Conservation (phyloP, 1,284 basidiomycete genomes). For the Porogramme epimiltina region DNA sequence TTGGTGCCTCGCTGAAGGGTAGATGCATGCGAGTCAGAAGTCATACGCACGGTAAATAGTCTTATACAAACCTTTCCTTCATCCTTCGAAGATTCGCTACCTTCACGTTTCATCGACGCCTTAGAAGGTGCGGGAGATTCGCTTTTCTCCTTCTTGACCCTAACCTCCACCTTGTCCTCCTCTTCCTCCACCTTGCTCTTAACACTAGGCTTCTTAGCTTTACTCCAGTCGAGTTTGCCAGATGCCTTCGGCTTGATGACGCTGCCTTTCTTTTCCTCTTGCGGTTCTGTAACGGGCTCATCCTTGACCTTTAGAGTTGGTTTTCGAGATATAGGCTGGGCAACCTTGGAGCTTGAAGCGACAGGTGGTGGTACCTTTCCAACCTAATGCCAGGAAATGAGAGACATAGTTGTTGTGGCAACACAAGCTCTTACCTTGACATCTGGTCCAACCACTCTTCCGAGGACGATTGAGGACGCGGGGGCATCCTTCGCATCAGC, state of each 20-base stretch:
- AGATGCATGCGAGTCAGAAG: background rate
- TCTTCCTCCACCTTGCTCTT: conserved; percentile 13
- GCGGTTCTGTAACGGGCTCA: conserved; percentile 11
- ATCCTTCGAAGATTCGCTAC: conserved; percentile 16
- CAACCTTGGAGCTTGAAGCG: conserved; percentile 28
- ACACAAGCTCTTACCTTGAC: conserved; percentile 45
- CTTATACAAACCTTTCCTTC: conserved; percentile 19
- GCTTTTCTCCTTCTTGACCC: conserved; percentile 22
- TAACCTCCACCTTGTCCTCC: conserved; percentile 12
- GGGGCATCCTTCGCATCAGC: conserved; percentile 49
- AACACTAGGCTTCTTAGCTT: conserved; percentile 50
- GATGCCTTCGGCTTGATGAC: conserved; percentile 42
- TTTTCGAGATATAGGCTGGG: conserved; percentile 22
- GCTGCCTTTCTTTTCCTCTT: conserved; percentile 24
- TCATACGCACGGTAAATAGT: background rate
- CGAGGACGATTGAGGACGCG: conserved; percentile 46
- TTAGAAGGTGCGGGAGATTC: conserved; percentile 11
- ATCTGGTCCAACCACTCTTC: conserved; percentile 49
- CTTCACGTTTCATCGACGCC: conserved; percentile 25
- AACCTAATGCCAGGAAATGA: conserved; percentile 11
- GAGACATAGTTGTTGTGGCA: background rate
- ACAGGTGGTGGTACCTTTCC: conserved; percentile 21
- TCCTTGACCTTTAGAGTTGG: conserved; percentile 24
- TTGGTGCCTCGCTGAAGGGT: conserved; percentile 53
- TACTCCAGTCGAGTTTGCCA: conserved; percentile 66